Evolutionary conservation across 75 land plant species (phyloP).

Genomic region (Selaginella tamariscina): DNA sequence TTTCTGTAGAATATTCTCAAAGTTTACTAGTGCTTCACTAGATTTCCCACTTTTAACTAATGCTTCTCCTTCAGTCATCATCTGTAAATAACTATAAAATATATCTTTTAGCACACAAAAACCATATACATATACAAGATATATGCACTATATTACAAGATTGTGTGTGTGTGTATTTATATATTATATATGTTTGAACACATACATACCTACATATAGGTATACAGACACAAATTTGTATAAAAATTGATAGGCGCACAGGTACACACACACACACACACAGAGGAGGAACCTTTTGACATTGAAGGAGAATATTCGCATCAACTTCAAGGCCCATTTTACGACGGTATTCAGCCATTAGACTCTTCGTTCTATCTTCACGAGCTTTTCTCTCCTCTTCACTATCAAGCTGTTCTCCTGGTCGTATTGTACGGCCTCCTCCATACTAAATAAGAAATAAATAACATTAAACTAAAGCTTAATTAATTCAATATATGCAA

Average conservation of each 20-base stretch:
- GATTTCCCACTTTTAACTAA: constrained; percentile 66
- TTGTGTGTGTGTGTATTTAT: neutral
- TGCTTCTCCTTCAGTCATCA: constrained; percentile 42
- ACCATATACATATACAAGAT: neutral
- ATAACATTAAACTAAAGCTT: no score
- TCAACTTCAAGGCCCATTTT: constrained; percentile 52
- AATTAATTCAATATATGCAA: no score
- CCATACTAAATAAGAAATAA: constrained; percentile 45
- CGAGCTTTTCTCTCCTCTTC: constrained; percentile 55
- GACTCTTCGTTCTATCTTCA: constrained; percentile 42
- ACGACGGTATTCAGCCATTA: constrained; percentile 42
- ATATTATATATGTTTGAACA: neutral
- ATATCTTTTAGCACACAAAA: neutral
- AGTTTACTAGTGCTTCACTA: constrained; percentile 44
- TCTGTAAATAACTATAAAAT: constrained; percentile 23
- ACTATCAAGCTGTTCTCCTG: constrained; percentile 74
- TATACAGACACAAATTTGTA: neutral
- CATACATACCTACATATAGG: neutral
- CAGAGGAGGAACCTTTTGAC: constrained; percentile 43
- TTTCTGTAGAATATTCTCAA: constrained; percentile 55
- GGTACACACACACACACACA: neutral
- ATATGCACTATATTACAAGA: neutral
- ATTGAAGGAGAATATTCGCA: constrained; percentile 43
- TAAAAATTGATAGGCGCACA: neutral
- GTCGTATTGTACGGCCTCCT: constrained; percentile 63